Evolutionary conservation across 768 basidiomycete species (phyloP), one percentile per base, ranked within the genome.

Genomic region (Mycena pura): DNA sequence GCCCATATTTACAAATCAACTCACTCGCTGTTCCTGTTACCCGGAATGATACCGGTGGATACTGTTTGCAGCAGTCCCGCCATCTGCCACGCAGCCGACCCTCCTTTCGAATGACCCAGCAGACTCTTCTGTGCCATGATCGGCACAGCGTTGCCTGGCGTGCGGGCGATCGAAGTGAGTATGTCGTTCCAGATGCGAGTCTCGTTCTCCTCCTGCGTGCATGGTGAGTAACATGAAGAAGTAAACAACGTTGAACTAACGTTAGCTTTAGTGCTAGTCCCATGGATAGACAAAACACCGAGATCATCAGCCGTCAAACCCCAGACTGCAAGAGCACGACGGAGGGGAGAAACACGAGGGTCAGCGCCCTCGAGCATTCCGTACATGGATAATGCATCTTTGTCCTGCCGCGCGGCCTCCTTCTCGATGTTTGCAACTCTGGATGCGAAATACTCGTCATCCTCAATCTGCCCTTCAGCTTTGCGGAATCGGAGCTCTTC

Each of bases 51-150:
- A 51, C 96, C 97, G 43, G 88, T 87, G 64, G 81, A 83, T 62
- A 99, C 83, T 11, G 88, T 87, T 74, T 99, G 95, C 54, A 95
- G 76, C 55, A 99, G 82, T 67, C 97, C 97, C 69, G 88, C 90
- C 84, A 97, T 86, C 78, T 95, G 93, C 96, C 95, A 98, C 2
- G 95, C 92, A 54, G 96, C 96, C n/a, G 97, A 93, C 62, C 96
- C 97, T 75, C 97, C 97, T 83, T 99, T 99, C 11, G 96, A 90
- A 73, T 99, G 96, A 62, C 97, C 97, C 28, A 96, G 90, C 48
- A 99, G 83, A 74, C 91, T 94, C 85, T 99, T 99, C 77, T 99
- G 97, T 3, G 97, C 95, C 75, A 99, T 91, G 70, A 97, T 88
- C 5, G 97, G 97, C 45, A 96, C 89, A n/a, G 96, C 95, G 74